Percentiles rank a stretch among this genome's conserved stretches.
phyloP scores from a whole-genome alignment of 192 early-diverging fungal genomes.

The Backusella circina region DNA sequence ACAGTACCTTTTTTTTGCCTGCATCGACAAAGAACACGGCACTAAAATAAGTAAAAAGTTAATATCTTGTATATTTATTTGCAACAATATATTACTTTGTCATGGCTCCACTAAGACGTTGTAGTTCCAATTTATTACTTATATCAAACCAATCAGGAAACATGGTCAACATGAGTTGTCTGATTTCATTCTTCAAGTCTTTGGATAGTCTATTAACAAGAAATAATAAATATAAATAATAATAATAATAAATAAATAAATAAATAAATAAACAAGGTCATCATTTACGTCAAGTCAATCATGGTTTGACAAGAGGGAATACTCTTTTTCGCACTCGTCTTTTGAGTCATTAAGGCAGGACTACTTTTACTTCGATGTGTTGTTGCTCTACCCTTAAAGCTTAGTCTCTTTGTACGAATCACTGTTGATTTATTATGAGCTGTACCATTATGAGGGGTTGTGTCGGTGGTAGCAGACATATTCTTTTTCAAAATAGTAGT shows the following conservation, averaged over 20 bases:
- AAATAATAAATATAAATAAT: background rate
- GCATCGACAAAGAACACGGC: constrained; percentile 24
- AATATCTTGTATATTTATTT: background rate
- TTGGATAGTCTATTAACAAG: constrained; percentile 20
- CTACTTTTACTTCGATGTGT: background rate
- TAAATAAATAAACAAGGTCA: background rate
- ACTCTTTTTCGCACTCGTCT: background rate
- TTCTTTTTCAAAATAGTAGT: background rate
- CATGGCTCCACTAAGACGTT: constrained; percentile 64
- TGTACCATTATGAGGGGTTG: background rate
- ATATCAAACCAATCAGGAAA: constrained; percentile 26
- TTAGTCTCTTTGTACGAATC: background rate
- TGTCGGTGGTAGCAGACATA: background rate
- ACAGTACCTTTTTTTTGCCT: constrained; percentile 28
- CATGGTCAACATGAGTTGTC: constrained; percentile 1
- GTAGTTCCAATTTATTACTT: constrained; percentile 31
- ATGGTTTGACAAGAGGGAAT: constrained; percentile 11
- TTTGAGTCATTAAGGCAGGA: background rate
- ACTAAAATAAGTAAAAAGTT: background rate
- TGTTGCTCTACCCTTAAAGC: background rate
- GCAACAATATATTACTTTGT: constrained; percentile 46
- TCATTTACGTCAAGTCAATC: constrained; percentile 10
- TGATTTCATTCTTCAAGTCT: constrained; percentile 6
- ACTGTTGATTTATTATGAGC: background rate
- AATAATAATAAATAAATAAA: background rate